These are phyloP conservation scores for Sarocladiaceae sp. DNA, from an alignment of 2,329 filamentous ascomycete genomes.

Conservation along the genomic window DNA sequence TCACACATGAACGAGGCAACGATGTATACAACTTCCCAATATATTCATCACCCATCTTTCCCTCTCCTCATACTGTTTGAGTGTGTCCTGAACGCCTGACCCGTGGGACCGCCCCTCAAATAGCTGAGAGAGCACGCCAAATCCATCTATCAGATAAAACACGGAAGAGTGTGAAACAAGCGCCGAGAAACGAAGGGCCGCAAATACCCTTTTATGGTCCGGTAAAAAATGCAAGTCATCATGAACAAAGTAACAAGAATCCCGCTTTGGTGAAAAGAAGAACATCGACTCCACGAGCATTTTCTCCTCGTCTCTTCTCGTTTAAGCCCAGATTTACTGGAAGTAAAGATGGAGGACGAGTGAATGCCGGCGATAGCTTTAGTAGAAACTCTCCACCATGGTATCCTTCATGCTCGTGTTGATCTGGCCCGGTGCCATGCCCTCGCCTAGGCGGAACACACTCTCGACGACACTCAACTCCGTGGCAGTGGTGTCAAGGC, in stretches of 20 bases:
- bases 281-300: slow-evolving; percentile 13
- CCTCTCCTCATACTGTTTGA: neutral
- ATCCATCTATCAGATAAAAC: neutral
- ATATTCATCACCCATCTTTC: neutral
- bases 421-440: slow-evolving; percentile 71
- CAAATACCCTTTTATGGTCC: neutral
- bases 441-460: slow-evolving; percentile 92
- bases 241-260: neutral
- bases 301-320: neutral
- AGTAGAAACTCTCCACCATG: slow-evolving; percentile 99
- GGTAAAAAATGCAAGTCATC: slow-evolving; percentile 2
- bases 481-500: slow-evolving; percentile 92
- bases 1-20: too few species aligned
- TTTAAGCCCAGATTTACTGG: neutral
- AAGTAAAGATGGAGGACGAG: neutral
- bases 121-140: neutral
- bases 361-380: slow-evolving; percentile 23
- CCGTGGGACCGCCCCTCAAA: neutral
- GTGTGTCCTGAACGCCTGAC: neutral
- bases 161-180: neutral
- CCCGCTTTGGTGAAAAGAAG: slow-evolving; percentile 5
- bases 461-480: slow-evolving; percentile 95
- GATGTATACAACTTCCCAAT: too few species aligned
- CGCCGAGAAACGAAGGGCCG: neutral
- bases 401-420: slow-evolving; percentile 90